phyloP scores from a whole-genome alignment of 1,139 yeast genomes.

The Hansenula sp. region DNA sequence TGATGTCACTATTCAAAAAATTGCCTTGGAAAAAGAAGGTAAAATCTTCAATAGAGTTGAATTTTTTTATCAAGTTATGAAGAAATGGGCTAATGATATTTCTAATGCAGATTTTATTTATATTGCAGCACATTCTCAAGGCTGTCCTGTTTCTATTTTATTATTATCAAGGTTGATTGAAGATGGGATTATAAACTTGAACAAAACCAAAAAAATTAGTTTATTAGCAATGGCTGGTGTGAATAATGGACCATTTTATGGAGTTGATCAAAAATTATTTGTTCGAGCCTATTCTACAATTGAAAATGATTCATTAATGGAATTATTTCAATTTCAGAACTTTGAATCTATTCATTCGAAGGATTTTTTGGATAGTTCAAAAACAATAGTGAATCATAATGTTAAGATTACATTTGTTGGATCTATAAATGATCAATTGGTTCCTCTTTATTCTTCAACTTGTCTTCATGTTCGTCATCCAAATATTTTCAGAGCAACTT shows the following conservation, averaged over 20 bases:
- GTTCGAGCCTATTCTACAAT: slow-evolving; percentile 88
- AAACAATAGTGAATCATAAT: slow-evolving; percentile 61
- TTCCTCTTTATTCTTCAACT: slow-evolving; percentile 85
- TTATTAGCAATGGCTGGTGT: slow-evolving; percentile 94
- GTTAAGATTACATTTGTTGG: slow-evolving; percentile 82
- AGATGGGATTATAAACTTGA: slow-evolving; percentile 53
- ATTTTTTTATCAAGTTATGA: slow-evolving; percentile 68
- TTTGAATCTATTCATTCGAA: slow-evolving; percentile 68
- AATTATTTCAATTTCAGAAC: slow-evolving; percentile 83
- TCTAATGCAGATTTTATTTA: slow-evolving; percentile 79
- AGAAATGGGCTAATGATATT: slow-evolving; percentile 68
- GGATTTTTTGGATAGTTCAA: slow-evolving; percentile 64
- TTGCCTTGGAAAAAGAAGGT: slow-evolving; percentile 93
- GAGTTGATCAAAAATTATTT: slow-evolving; percentile 77
- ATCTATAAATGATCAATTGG: slow-evolving; percentile 86
- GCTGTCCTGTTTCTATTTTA: slow-evolving; percentile 87
- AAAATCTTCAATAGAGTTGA: slow-evolving; percentile 82
- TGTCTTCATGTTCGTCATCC: slow-evolving; percentile 87
- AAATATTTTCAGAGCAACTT: slow-evolving; percentile 82
- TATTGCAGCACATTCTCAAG: slow-evolving; percentile 93
- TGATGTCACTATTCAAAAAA: slow-evolving; percentile 70
- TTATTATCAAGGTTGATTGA: slow-evolving; percentile 68
- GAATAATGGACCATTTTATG: slow-evolving; percentile 90
- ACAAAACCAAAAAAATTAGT: slow-evolving; percentile 54
- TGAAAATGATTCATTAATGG: slow-evolving; percentile 81